Evolutionary conservation across 2,329 filamentous ascomycete genomes (phyloP).

Genomic region (Stagonosporopsis tanaceti): DNA sequence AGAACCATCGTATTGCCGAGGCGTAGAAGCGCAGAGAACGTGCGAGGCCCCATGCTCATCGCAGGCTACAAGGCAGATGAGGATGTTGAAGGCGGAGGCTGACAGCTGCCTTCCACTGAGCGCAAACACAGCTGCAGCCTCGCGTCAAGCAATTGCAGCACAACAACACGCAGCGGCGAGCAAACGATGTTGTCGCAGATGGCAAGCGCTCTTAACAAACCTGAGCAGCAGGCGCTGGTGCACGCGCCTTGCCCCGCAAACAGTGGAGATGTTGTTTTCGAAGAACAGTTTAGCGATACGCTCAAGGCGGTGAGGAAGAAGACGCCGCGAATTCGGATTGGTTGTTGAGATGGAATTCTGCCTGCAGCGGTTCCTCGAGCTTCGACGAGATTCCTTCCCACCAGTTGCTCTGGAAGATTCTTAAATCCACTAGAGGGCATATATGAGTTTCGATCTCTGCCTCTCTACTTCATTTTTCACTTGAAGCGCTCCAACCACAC

Average conservation of each 20-base stretch:
- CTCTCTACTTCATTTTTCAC: constrained; percentile 29
- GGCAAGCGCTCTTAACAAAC: neutral
- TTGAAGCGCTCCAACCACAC: constrained; percentile 34
- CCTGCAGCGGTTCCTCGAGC: constrained; percentile 25
- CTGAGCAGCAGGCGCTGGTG: constrained; percentile 3
- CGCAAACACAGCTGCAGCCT: constrained; percentile 4
- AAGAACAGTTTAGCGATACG: constrained; percentile 2
- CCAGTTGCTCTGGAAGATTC: constrained; percentile 46
- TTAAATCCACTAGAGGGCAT: constrained; percentile 42
- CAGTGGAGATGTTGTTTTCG: constrained; percentile 16
- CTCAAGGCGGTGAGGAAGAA: constrained; percentile 35
- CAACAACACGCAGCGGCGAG: neutral
- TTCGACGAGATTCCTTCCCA: neutral
- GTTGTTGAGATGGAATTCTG: constrained; percentile 36
- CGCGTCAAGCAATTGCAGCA: constrained; percentile 2
- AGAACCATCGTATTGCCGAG: neutral
- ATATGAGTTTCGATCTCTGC: constrained; percentile 44
- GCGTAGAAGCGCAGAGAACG: constrained; percentile 16
- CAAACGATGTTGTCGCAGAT: neutral
- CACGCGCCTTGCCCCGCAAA: constrained; percentile 15
- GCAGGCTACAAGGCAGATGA: constrained; percentile 22
- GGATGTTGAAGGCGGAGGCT: constrained; percentile 17
- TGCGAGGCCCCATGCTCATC: constrained; percentile 1
- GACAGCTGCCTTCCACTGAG: constrained; percentile 4
- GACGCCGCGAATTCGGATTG: constrained; percentile 28